Evolutionary conservation across 2,329 filamentous ascomycete species (phyloP).

Genomic region (Curvularia hawaiiensis): DNA sequence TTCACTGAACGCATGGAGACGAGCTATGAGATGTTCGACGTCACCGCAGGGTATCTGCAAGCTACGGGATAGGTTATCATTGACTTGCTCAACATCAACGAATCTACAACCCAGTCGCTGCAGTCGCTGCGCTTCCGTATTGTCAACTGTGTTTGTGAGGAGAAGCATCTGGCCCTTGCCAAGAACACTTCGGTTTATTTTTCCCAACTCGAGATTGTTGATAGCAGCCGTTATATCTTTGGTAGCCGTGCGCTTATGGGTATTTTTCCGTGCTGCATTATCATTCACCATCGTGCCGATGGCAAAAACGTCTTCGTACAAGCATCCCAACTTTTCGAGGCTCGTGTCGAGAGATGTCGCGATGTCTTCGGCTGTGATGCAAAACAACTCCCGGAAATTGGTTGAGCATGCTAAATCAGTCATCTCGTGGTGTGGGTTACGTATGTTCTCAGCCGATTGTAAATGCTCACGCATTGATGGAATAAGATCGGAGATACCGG

Average conservation of each 20-base stretch:
- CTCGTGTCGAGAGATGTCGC: constrained; percentile 69
- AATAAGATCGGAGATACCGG: constrained; percentile 68
- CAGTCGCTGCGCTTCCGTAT: constrained; percentile 66
- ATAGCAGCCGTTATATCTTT: constrained; percentile 30
- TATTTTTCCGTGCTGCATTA: constrained; percentile 60
- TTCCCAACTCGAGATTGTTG: constrained; percentile 49
- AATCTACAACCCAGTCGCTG: constrained; percentile 80
- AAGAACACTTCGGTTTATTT: constrained; percentile 48
- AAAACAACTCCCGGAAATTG: constrained; percentile 83
- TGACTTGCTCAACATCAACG: constrained; percentile 63
- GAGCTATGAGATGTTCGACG: constrained; percentile 65
- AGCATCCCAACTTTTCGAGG: constrained; percentile 67
- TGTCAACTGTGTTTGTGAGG: constrained; percentile 68
- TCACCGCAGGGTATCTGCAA: constrained; percentile 73
- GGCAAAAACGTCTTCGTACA: constrained; percentile 77
- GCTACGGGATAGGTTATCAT: constrained; percentile 69
- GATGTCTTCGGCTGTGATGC: constrained; percentile 75
- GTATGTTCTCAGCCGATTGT: constrained; percentile 53
- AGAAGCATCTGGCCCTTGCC: constrained; percentile 82
- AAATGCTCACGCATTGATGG: constrained; percentile 75
- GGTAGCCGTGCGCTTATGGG: constrained; percentile 28
- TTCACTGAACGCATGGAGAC: constrained; percentile 64
- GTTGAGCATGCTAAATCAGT: constrained; percentile 73
- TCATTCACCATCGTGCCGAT: constrained; percentile 66
- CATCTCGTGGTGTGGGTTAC: constrained; percentile 40